Conservation (phyloP, 768 basidiomycete species). For the Trametes cingulata region DNA sequence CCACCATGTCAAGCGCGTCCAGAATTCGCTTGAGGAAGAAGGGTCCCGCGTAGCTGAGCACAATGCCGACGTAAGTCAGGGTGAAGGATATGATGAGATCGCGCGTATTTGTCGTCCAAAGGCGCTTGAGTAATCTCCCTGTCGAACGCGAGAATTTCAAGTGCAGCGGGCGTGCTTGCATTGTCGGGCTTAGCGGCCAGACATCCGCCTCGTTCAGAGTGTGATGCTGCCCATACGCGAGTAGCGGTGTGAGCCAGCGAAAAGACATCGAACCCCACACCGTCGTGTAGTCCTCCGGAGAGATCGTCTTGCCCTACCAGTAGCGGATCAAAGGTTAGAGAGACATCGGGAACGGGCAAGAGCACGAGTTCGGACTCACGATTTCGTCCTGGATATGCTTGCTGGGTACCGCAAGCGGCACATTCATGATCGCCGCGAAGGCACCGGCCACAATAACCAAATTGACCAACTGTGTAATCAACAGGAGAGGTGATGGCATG, state of each 20-base stretch:
- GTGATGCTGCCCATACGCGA: conserved; percentile 46
- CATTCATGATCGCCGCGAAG: conserved; percentile 50
- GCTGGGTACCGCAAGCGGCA: conserved; percentile 70
- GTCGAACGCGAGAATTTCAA: conserved; percentile 40
- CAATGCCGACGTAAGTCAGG: conserved; percentile 67
- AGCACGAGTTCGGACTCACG: no score
- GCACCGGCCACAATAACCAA: conserved; percentile 44
- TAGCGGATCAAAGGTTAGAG: not conserved
- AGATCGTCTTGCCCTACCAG: conserved; percentile 52
- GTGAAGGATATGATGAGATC: conserved; percentile 60
- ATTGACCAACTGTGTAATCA: conserved; percentile 40
- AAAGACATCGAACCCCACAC: conserved; percentile 75
- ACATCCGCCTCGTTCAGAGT: conserved; percentile 74
- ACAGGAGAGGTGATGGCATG: conserved; percentile 37
- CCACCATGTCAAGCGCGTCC: conserved; percentile 47
- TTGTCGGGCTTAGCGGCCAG: conserved; percentile 67
- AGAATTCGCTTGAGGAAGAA: conserved; percentile 83
- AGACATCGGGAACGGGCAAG: no score
- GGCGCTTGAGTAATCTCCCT: conserved; percentile 44
- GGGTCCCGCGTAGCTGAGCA: conserved; percentile 78
- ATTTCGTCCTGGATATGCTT: conserved; percentile 54
- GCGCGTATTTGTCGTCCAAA: conserved; percentile 47
- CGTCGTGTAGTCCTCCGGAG: conserved; percentile 76
- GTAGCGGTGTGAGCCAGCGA: conserved; percentile 67
- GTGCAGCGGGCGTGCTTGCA: conserved; percentile 68